Base-by-base conservation (phyloP, 257 asterid species). In the Thymus mandschuricus region DNA sequence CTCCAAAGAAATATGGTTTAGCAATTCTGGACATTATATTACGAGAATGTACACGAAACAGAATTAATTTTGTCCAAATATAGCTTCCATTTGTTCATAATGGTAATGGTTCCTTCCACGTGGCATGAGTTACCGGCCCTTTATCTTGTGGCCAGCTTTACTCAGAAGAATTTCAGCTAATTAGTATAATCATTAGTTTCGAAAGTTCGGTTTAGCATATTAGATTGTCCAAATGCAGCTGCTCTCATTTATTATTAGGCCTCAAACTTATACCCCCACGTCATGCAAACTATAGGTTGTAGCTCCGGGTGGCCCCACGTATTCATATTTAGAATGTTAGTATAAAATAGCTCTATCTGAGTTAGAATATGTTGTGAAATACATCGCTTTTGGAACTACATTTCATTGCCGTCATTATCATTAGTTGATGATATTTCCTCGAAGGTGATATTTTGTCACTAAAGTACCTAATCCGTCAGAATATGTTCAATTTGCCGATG, bases 281-380 rank as follows among this genome's bases (percentile, higher is more conserved):
- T 55, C 15, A 40, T 10, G 44, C 6, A 57, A 69, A 30, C 41
- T 15, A 10, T 43, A 30, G 28, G 35, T 6, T 3, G 27, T 52
- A 29, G 49, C 9, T 41, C 33, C 1, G 6, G 64, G 60, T 43
- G 27, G 33, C 70, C 46, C 43, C 6, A 4, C 30, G n/a, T 21
- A 66, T 66, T 34, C n/a, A 2, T 34, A 13, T 66, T 66, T 27
- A 35, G 49, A 52, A 41, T 38, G n/a, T 62, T 72, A 21, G 21
- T 21, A 21, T 2, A 12, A 68, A 28, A 38, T 8, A 34, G 41
- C 40, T 34, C 11, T 6, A 71, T 48, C 48, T 27, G 40, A 27
- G 27, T 27, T 10, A 63, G 54, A 63, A 63, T 63, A 38, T 44
- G 49, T 21, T 15, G 28, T 6, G 30, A n/a, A 30, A n/a, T 5